Base-by-base conservation (phyloP, 2,329 filamentous ascomycete genomes). In the Scedosporium minutisporum region DNA sequence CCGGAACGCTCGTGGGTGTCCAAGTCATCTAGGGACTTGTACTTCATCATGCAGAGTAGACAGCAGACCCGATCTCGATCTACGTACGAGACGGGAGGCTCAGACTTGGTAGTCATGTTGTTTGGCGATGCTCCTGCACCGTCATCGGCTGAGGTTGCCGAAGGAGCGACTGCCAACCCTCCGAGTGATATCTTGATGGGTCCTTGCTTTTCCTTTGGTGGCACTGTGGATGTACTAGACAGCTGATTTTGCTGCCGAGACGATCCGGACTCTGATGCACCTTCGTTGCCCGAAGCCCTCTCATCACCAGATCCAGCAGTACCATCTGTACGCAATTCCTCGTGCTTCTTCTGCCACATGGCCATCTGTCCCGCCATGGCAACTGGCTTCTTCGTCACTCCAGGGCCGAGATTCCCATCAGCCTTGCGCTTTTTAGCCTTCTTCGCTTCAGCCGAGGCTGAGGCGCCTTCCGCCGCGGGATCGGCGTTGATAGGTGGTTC, bases 361-460 rank as follows among this genome's bases (percentile, higher is more conserved):
- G 76, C 76, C 72, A 79, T 73, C 58, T 77, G 76, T 1, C 75
- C 74, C 44, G 72, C 74, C 77, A 79, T 78, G 1, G 72, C 72
- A 1, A 72, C 71, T 5, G 73, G 67, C 63, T 75, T 78, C 64
- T 79, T 79, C 1, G 69, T 60, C 2, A 71, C 64, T 1, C 69
- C 65, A 2, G 70, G 68, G 23, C 67, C 64, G 6, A 73, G 41
- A 9, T 18, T 67, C 2, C 69, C 72, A 3, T 84, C 81, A 1
- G 76, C 76, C 69, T 85, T 87, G 61, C 81, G 74, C 68, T 84
- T 85, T 73, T 84, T 86, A 10, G 69, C 62, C 65, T 77, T 79
- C 64, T 76, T 78, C 6, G 65, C 67, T 27, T 60, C 53, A 10
- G 21, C 18, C 3, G 33, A 14, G 41, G 10, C 46, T 18, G 72